Conservation (phyloP, 139 green algal species). For the Trebouxia sp. region DNA sequence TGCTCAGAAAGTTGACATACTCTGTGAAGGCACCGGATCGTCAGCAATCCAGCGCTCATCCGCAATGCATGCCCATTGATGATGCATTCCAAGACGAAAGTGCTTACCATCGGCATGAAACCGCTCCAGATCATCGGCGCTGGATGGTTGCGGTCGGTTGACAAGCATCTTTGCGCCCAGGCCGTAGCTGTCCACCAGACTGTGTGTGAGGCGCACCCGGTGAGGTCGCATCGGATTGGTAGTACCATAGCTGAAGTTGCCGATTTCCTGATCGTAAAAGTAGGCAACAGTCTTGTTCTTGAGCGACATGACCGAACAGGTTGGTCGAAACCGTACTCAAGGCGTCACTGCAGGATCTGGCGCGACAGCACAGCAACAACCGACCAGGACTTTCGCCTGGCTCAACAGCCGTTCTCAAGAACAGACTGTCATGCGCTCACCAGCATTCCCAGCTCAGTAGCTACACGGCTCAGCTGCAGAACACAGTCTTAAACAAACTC, state of each 20-base stretch:
- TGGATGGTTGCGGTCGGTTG: constrained; percentile 60
- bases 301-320: constrained; percentile 37
- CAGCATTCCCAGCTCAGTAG: no score
- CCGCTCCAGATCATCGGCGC: constrained; percentile 74
- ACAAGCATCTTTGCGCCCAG: constrained; percentile 85
- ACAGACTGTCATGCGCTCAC: no score
- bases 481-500: no score
- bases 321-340: background rate
- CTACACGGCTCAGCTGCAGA: no score
- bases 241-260: constrained; percentile 64
- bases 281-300: constrained; percentile 71
- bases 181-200: constrained; percentile 90
- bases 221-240: constrained; percentile 95
- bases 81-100: background rate
- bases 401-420: no score
- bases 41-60: background rate
- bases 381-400: background rate
- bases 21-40: constrained; percentile 60
- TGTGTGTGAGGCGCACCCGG: constrained; percentile 91
- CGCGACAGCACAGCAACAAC: background rate
- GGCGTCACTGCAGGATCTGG: constrained; percentile 1
- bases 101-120: constrained; percentile 93
- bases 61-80: background rate
- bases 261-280: constrained; percentile 94
- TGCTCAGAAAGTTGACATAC: constrained; percentile 96